Percentiles rank a stretch among this genome's conserved stretches.
Conservation (phyloP, 169 alveolate species). For the Blepharisma undulans region DNA sequence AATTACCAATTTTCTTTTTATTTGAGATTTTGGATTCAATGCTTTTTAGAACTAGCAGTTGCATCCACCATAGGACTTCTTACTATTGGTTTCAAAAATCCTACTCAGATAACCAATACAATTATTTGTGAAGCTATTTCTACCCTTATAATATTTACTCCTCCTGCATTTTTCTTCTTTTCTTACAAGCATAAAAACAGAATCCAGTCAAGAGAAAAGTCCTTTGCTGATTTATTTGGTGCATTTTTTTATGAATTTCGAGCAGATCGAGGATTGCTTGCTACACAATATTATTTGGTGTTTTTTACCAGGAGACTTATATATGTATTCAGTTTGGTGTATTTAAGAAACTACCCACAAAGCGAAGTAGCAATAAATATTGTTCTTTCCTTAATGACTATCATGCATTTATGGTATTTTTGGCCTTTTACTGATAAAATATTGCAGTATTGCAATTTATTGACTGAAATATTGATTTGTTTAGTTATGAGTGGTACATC, state of each 20-base stretch:
- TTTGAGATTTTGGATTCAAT: not conserved
- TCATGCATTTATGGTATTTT: not conserved
- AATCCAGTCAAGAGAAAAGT: not conserved
- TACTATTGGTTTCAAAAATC: not conserved
- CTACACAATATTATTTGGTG: not conserved
- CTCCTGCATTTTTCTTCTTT: not conserved
- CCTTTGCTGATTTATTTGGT: not conserved
- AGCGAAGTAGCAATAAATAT: not conserved
- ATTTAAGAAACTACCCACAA: not conserved
- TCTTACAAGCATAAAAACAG: not conserved
- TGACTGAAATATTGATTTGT: not conserved
- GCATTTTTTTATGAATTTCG: not conserved
- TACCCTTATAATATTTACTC: not conserved
- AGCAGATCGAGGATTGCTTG: not conserved
- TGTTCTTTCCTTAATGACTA: not conserved
- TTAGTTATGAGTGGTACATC: not conserved
- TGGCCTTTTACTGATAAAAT: not conserved
- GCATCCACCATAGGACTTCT: not conserved
- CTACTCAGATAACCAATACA: not conserved
- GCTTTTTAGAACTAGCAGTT: not conserved
- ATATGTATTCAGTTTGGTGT: not conserved
- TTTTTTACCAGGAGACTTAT: not conserved
- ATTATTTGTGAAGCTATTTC: not conserved
- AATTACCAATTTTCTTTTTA: not conserved
- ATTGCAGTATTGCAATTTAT: not conserved